Evolutionary conservation across 2,329 filamentous ascomycete genomes (phyloP).

Genomic region (Colletotrichum sublineola): DNA sequence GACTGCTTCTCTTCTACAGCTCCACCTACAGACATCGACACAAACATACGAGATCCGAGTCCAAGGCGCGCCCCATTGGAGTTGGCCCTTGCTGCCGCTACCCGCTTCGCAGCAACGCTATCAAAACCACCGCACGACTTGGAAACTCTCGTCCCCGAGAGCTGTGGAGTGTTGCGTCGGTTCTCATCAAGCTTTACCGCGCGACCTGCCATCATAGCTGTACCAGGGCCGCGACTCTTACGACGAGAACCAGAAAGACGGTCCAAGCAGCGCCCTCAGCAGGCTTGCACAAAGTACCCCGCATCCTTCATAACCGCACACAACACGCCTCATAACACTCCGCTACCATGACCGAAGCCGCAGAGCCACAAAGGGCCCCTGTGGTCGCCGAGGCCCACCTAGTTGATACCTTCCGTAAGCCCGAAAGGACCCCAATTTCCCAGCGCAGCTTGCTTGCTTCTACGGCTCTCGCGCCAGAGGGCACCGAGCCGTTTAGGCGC

Average conservation of each 20-base stretch:
- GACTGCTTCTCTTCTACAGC: conserved; percentile 6
- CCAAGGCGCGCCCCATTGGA: conserved; percentile 10
- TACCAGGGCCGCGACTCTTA: conserved; percentile 28
- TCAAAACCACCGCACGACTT: conserved; percentile 35
- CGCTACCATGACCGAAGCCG: conserved; percentile 60
- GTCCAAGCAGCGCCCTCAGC: conserved; percentile 22
- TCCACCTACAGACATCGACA: conserved; percentile 3
- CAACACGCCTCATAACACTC: conserved; percentile 35
- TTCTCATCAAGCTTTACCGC: conserved; percentile 28
- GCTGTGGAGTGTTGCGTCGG: conserved; percentile 38
- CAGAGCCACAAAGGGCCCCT: conserved; percentile 59
- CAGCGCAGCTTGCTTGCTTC: background rate
- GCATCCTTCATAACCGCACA: conserved; percentile 40
- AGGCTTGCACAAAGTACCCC: conserved; percentile 40
- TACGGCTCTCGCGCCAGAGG: conserved; percentile 12
- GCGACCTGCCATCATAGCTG: conserved; percentile 23
- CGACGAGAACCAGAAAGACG: conserved; percentile 28
- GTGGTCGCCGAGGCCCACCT: conserved; percentile 82
- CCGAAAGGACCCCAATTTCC: conserved; percentile 37
- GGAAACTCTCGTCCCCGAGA: conserved; percentile 13
- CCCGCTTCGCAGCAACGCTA: conserved; percentile 32
- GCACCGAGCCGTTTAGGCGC: conserved; percentile 7
- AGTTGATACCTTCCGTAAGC: conserved; percentile 79
- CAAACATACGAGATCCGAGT: conserved; percentile 10
- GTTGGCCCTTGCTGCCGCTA: conserved; percentile 28